A percentile compares a stretch with the other conserved stretches of the same genome.
phyloP scores from a whole-genome alignment of 345 rosid genomes.

The Citrus hindsii region DNA sequence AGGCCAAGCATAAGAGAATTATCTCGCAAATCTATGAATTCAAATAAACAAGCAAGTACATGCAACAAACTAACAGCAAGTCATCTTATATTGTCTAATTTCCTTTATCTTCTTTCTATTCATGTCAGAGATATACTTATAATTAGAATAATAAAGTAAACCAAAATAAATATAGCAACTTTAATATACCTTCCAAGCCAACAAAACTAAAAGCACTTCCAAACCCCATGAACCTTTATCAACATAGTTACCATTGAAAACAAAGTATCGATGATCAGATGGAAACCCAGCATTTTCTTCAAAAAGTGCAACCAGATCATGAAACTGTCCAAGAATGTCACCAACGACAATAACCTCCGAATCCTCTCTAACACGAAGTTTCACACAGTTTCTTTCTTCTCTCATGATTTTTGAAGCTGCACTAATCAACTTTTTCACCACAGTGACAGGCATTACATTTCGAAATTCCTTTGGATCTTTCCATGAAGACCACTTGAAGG shows the following conservation, averaged over 20 bases:
- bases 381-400: conserved; percentile 40
- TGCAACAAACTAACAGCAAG: background rate
- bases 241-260: conserved; percentile 41
- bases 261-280: conserved; percentile 27
- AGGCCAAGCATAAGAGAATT: background rate
- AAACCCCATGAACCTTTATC: conserved; percentile 42
- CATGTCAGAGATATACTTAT: background rate
- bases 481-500: conserved; percentile 31
- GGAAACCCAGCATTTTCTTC: conserved; percentile 41
- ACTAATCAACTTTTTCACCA: conserved; percentile 26
- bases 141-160: background rate
- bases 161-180: background rate
- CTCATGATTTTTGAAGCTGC: conserved; percentile 31
- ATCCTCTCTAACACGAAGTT: conserved; percentile 16
- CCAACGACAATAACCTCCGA: conserved; percentile 39
- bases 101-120: background rate
- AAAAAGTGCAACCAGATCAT: conserved; percentile 38
- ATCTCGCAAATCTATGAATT: background rate
- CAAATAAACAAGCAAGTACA: background rate
- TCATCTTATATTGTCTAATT: background rate
- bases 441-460: conserved; percentile 26
- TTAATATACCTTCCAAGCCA: conserved; percentile 50
- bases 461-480: conserved; percentile 29
- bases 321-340: conserved; percentile 41
- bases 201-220: conserved; percentile 39